A percentile compares a stretch with the other conserved stretches of the same genome.
Conservation (phyloP, 2,329 filamentous ascomycete genomes). For the Fusarium abutilonis region DNA sequence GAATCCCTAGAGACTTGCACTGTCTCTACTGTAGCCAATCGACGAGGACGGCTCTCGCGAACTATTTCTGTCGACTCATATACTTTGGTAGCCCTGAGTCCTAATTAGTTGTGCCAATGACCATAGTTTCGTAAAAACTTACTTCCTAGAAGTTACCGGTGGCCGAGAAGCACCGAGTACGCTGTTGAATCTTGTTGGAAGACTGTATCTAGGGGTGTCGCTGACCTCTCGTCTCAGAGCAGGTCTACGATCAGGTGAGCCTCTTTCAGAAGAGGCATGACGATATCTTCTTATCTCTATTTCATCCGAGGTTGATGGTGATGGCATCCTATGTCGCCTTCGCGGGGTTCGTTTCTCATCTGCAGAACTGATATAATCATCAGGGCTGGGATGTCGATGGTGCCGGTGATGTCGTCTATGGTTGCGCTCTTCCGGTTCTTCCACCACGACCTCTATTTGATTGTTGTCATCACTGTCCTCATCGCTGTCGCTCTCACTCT, state of each 20-base stretch:
- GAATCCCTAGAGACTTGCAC: slow-evolving; percentile 41
- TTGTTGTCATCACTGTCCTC: slow-evolving; percentile 30
- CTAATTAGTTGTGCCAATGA: slow-evolving; percentile 12
- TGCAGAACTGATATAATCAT: slow-evolving; percentile 44
- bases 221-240: slow-evolving; percentile 46
- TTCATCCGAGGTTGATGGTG: slow-evolving; percentile 42
- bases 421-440: slow-evolving; percentile 46
- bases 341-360: slow-evolving; percentile 39
- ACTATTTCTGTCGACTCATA: slow-evolving; percentile 39
- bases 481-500: slow-evolving; percentile 31
- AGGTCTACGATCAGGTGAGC: slow-evolving; percentile 45
- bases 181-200: slow-evolving; percentile 41
- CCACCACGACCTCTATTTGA: slow-evolving; percentile 41
- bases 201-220: slow-evolving; percentile 45
- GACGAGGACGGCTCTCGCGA: slow-evolving; percentile 40
- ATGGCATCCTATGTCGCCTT: slow-evolving; percentile 38
- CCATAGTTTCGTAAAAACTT: slow-evolving; percentile 2
- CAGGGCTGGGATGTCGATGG: slow-evolving; percentile 39
- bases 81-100: slow-evolving; percentile 37
- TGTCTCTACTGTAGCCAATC: slow-evolving; percentile 27
- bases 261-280: slow-evolving; percentile 43
- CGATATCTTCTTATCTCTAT: slow-evolving; percentile 37
- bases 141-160: slow-evolving; percentile 50
- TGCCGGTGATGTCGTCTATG: slow-evolving; percentile 34
- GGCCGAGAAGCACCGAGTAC: slow-evolving; percentile 50